Percentiles rank a stretch among this genome's conserved stretches.
Evolutionary conservation across 352 stramenopile species (phyloP).

Genomic region (Pythium phragmiticola): DNA sequence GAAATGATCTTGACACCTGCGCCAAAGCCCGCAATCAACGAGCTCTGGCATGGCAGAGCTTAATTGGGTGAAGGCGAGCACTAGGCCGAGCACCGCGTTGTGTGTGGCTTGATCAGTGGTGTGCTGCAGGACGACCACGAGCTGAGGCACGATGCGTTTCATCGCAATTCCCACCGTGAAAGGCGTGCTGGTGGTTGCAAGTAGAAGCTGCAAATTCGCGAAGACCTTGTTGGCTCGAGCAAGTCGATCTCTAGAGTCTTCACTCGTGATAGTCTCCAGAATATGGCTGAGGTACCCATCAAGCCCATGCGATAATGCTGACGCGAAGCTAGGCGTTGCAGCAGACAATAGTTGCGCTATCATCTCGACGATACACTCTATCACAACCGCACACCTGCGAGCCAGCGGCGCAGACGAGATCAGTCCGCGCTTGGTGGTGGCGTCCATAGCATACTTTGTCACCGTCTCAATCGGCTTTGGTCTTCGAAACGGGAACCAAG

Average conservation of each 20-base stretch:
- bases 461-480: conserved; percentile 15
- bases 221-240: background rate
- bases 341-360: background rate
- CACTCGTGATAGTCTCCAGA: background rate
- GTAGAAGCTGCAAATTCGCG: background rate
- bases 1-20: background rate
- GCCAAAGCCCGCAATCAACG: background rate
- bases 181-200: background rate
- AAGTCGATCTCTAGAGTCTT: background rate
- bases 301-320: background rate
- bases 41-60: background rate
- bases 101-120: background rate
- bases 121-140: background rate
- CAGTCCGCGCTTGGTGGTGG: conserved; percentile 5
- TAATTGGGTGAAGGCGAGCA: background rate
- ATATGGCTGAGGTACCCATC: background rate
- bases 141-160: background rate
- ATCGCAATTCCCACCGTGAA: background rate
- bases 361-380: conserved; percentile 4
- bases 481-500: conserved; percentile 57
- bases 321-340: background rate
- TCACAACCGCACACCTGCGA: background rate
- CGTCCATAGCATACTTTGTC: conserved; percentile 28
- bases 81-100: background rate
- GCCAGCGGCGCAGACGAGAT: background rate